Evolutionary conservation across 2,329 filamentous ascomycete species (phyloP).

Genomic region (Penicillium sp.): DNA sequence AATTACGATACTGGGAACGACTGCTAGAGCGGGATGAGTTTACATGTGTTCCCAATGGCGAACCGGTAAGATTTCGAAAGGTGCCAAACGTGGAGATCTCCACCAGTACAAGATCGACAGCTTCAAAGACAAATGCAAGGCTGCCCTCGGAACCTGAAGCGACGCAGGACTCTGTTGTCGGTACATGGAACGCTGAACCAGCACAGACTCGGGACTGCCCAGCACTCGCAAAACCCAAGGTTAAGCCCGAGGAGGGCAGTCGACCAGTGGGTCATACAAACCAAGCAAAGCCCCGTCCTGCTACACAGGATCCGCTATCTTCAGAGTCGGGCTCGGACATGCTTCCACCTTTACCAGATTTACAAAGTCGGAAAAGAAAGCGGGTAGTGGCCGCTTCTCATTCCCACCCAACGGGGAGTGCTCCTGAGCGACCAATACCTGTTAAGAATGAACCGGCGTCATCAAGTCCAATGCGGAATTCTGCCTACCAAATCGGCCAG

Average conservation of each 20-base stretch:
- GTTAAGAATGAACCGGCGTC: constrained; percentile 37
- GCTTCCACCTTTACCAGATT: not conserved
- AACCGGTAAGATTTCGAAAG: constrained; percentile 27
- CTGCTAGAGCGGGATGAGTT: constrained; percentile 30
- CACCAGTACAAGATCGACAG: not conserved
- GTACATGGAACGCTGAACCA: not conserved
- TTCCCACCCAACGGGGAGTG: constrained; percentile 3
- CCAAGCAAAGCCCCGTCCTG: constrained; percentile 11
- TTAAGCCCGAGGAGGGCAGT: constrained; percentile 7
- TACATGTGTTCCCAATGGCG: constrained; percentile 25
- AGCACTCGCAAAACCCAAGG: not conserved
- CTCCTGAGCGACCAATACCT: constrained; percentile 16
- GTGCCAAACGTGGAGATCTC: constrained; percentile 1
- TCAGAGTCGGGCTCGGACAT: constrained; percentile 7
- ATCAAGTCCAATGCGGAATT: constrained; percentile 28
- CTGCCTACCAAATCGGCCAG: constrained; percentile 7
- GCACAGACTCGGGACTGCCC: not conserved
- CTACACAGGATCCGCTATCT: constrained; percentile 1
- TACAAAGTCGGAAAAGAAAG: constrained; percentile 23
- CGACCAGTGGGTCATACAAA: not conserved
- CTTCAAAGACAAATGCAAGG: not conserved
- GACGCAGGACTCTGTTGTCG: not conserved
- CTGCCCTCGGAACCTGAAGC: not conserved
- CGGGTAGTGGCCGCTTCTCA: constrained; percentile 1
- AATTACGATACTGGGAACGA: constrained; percentile 28